Conservation (phyloP, 176 grass and related monocot genomes). For the Tillandsia leiboldiana region DNA sequence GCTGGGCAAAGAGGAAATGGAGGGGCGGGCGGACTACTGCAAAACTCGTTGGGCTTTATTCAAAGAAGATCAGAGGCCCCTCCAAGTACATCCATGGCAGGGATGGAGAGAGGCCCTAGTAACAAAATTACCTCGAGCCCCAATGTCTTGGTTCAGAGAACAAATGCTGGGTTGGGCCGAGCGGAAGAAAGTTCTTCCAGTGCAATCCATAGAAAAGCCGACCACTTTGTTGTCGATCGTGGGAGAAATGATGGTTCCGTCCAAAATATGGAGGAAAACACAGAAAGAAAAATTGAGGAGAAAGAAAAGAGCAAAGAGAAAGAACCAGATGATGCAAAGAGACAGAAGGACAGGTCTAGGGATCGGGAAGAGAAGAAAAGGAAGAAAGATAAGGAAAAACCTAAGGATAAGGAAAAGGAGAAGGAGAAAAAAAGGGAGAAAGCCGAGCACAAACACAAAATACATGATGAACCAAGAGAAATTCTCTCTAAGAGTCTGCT, state of each 20-base stretch:
- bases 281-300: slow-evolving; percentile 43
- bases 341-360: slow-evolving; percentile 35
- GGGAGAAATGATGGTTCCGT: slow-evolving; percentile 28
- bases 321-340: slow-evolving; percentile 25
- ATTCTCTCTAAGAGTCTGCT: slow-evolving; percentile 33
- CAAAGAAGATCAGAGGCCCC: slow-evolving; percentile 33
- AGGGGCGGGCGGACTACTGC: slow-evolving; percentile 21
- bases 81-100: slow-evolving; percentile 15
- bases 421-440: slow-evolving; percentile 58
- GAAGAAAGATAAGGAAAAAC: slow-evolving; percentile 43
- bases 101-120: slow-evolving; percentile 32
- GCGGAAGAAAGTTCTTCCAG: no score
- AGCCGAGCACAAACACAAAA: slow-evolving; percentile 39
- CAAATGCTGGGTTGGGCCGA: slow-evolving; percentile 39
- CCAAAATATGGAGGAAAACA: slow-evolving; percentile 35
- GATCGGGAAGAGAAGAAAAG: slow-evolving; percentile 53
- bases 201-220: background rate
- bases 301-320: slow-evolving; percentile 47
- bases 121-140: slow-evolving; percentile 43
- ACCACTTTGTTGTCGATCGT: slow-evolving; percentile 28
- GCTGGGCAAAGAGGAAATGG: slow-evolving; percentile 11
- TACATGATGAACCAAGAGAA: slow-evolving; percentile 39
- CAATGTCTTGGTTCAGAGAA: slow-evolving; percentile 43
- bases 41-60: slow-evolving; percentile 21
- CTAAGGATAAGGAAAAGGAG: slow-evolving; percentile 61